Base-by-base conservation (phyloP, 2,329 filamentous ascomycete genomes). In the Fusarium coffeatum region DNA sequence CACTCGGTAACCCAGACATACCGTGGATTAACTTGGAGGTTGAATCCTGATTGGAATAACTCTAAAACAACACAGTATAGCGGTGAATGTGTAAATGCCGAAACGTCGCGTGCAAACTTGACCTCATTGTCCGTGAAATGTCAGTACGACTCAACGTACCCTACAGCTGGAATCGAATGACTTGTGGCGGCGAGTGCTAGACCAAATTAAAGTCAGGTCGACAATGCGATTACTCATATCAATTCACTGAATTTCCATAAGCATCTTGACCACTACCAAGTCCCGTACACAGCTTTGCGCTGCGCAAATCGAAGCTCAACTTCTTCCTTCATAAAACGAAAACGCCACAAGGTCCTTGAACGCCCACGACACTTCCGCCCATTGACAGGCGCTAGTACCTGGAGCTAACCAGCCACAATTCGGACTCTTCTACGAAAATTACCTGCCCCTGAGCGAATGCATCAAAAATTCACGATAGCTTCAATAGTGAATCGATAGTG, bases 401-500 rank as follows among this genome's bases (percentile, higher is more conserved):
- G 54, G 20, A 40, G 18, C 15, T 43, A 32, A 18, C 6, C 27
- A 65, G 47, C 34, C 41, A 58, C 57, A 49, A 45, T 15, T 28
- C n/a, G 18, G 30, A 6, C 18, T 28, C 9, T 12, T 43, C 23
- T 28, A 7, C 13, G 12, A 32, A 32, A 64, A 40, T 25, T 25
- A 9, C 8, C 3, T 54, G 12, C 63, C 61, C 63, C 63, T 66
- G 54, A 65, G 16, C 54, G 20, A 34, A 23, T 8, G 61, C 16
- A 27, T 25, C 47, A 45, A 45, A 55, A 48, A 27, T 16, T 54
- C 22, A 6, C 18, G 62, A 66, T 65, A 45, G 62, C 61, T 55
- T 60, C 55, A 46, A 55, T 66, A 66, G 61, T 27, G 60, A 65
- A 49, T 66, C 63, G 37, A 66, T 66, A 66, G 63, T 49, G 55